Conservation (phyloP, 495 filamentous ascomycete species). For the Aspergillus wentii region DNA sequence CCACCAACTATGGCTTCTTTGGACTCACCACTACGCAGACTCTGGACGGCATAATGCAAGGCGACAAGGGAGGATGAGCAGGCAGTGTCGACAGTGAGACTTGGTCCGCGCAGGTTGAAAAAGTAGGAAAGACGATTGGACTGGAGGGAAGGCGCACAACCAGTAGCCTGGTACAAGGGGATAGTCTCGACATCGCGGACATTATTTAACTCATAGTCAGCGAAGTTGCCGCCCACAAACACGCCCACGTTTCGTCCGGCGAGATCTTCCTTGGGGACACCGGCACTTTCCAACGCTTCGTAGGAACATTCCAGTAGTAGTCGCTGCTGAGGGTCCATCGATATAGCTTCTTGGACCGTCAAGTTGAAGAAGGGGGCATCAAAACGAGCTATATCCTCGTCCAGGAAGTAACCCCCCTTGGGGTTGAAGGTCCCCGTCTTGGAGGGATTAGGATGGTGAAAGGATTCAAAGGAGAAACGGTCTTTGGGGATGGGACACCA, state of each 20-base stretch:
- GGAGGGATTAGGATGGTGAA: neutral
- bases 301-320: slow-evolving; percentile 45
- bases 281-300: slow-evolving; percentile 41
- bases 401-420: slow-evolving; percentile 36
- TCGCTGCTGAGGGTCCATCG: slow-evolving; percentile 52
- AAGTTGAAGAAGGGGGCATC: slow-evolving; percentile 50
- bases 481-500: neutral
- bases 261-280: slow-evolving; percentile 21
- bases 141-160: slow-evolving; percentile 13
- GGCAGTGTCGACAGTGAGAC: slow-evolving; percentile 37
- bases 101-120: slow-evolving; percentile 36
- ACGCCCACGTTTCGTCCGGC: slow-evolving; percentile 19
- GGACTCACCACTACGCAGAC: slow-evolving; percentile 31
- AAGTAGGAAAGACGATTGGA: slow-evolving; percentile 40
- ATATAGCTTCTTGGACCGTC: slow-evolving; percentile 38
- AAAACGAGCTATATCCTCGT: slow-evolving; percentile 37
- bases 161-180: slow-evolving; percentile 7
- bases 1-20: slow-evolving; percentile 13
- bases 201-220: slow-evolving; percentile 14
- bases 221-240: slow-evolving; percentile 16
- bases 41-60: slow-evolving; percentile 30
- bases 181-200: slow-evolving; percentile 6
- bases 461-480: neutral
- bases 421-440: neutral
- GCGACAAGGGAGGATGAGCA: slow-evolving; percentile 37